These are phyloP conservation scores for Rubia tinctorum DNA, from an alignment of 305 asterid species.

Conservation along the genomic window DNA sequence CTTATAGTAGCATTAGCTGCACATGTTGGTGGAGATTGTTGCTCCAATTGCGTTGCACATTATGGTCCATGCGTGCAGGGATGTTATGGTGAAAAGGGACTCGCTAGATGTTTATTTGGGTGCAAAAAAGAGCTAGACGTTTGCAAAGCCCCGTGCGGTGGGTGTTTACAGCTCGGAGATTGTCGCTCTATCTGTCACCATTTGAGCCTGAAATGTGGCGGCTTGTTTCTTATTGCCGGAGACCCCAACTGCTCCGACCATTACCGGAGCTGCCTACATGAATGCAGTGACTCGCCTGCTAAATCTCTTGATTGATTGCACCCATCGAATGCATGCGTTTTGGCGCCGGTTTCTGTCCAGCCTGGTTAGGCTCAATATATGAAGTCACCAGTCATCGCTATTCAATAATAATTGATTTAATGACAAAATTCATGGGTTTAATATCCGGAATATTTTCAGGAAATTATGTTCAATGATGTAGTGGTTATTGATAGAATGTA, in stretches of 20 bases:
- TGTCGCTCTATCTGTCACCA: background rate
- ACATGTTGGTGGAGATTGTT: background rate
- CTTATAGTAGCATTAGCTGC: background rate
- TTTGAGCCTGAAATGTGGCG: background rate
- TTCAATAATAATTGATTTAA: too few relatives aligned
- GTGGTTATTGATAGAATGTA: too few relatives aligned
- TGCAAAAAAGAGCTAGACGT: background rate
- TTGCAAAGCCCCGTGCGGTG: conserved; percentile 3
- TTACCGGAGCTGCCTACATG: background rate
- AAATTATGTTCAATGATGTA: too few relatives aligned
- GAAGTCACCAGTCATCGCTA: too few relatives aligned
- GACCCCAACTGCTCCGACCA: background rate
- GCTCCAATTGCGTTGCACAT: background rate
- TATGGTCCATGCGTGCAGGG: background rate
- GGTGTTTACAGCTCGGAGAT: background rate
- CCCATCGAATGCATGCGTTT: too few relatives aligned
- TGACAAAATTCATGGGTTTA: too few relatives aligned
- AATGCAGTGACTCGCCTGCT: background rate
- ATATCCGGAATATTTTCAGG: too few relatives aligned
- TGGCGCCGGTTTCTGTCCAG: too few relatives aligned
- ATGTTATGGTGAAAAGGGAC: background rate
- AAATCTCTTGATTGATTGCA: background rate
- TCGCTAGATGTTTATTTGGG: background rate
- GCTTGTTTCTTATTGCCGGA: background rate
- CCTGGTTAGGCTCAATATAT: too few relatives aligned